Evolutionary conservation across 2,329 filamentous ascomycete genomes (phyloP), one percentile per base, ranked within the genome.

Genomic region (Septoria linicola): DNA sequence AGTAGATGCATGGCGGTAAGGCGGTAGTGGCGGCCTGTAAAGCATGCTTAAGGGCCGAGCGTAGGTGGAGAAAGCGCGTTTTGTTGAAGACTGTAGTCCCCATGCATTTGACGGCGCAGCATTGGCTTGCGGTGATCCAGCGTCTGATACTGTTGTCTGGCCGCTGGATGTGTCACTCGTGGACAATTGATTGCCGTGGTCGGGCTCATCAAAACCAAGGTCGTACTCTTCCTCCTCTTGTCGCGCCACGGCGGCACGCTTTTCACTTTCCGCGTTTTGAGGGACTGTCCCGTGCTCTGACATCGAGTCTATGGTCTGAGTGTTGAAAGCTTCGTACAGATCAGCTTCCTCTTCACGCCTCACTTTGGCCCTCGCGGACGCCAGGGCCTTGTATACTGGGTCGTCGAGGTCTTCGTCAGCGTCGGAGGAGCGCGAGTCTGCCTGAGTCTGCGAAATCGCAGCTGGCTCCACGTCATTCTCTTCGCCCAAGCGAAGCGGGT

Each of bases 201-300:
- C 23, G 44, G 36, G 42, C 42, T 34, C 34, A 23, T 45, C 49
- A 16, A 55, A 48, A n/a, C 49, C 53, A 27, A 49, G 43, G 40
- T 54, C 51, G 25, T 57, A 41, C 21, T 55, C 49, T 4, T 57
- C 49, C 23, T 57, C 54, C 30, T 57, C 54, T 36, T 16, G 11
- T 14, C 11, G 16, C 25, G 2, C 21, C 10, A 5, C 10, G 23
- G 10, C 23, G 10, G 45, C 36, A 31, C 13, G 17, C 23, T 13
- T 8, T 8, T 27, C 8, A 13, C 4, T 8, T 17, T 37, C 31
- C 21, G 3, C 25, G 19, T 3, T 10, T n/a, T 43, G 25, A 19
- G 30, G 17, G 14, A 20, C 27, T 8, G 37, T n/a, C 23, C 6
- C 20, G 19, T 19, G 2, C 10, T 45, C 43, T 16, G 17, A 19